phyloP scores from a whole-genome alignment of 176 grass and related monocot genomes.

The Pharus latifolius region DNA sequence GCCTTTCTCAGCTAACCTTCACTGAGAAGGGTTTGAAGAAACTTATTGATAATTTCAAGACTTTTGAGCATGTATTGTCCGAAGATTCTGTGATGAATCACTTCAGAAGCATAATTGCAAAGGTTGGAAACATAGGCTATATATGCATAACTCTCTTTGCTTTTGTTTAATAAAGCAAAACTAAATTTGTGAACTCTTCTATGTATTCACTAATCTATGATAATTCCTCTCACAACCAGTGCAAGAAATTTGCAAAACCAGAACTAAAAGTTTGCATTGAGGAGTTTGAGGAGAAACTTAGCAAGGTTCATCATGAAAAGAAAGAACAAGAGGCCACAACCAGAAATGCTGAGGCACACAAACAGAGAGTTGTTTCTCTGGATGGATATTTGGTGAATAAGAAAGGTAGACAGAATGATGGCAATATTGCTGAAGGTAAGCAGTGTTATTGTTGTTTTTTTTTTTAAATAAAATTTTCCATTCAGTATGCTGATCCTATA shows the following conservation, averaged over 20 bases:
- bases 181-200: neutral
- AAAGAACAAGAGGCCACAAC: conserved; percentile 77
- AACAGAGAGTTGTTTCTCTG: conserved; percentile 49
- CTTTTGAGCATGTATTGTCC: conserved; percentile 76
- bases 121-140: conserved; percentile 40
- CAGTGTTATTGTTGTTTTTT: neutral
- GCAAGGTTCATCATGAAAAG: conserved; percentile 70
- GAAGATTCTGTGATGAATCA: conserved; percentile 87
- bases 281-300: conserved; percentile 94
- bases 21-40: conserved; percentile 91
- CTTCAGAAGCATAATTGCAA: conserved; percentile 71
- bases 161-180: neutral
- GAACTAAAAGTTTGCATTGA: conserved; percentile 82
- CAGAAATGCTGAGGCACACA: conserved; percentile 72
- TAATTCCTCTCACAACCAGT: conserved; percentile 48
- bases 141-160: neutral
- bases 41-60: conserved; percentile 92
- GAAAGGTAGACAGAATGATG: conserved; percentile 11
- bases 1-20: conserved; percentile 90
- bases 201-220: conserved; percentile 1
- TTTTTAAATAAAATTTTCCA: too few relatives aligned
- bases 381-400: conserved; percentile 37
- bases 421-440: conserved; percentile 40
- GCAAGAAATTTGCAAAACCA: conserved; percentile 89
- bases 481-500: conserved; percentile 2